Evolutionary conservation across 2,329 filamentous ascomycete species (phyloP), one percentile per base, ranked within the genome.

Genomic region (Colletotrichum lindemuthianum): DNA sequence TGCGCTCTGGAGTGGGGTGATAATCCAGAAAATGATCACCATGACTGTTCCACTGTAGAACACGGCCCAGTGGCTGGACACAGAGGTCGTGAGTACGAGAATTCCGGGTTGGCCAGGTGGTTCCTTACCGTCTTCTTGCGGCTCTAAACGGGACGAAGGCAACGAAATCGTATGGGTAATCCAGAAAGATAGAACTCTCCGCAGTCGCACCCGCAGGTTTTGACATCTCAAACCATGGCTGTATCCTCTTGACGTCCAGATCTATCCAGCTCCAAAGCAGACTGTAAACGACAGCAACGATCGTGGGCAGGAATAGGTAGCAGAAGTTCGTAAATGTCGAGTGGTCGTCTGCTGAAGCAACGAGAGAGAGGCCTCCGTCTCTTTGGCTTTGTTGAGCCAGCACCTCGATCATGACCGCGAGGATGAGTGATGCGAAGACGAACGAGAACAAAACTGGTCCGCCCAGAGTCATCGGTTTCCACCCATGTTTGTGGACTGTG

Each of bases 251-350:
- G 0, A 80, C 75, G 40, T 90, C 85, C 0, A 89, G 70, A 54
- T 90, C 87, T 0, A 88, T 78, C 85, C 86, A 88, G 3, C 77
- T 80, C 86, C 86, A 89, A 0, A 83, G 49, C 1, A 88, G 77
- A 43, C 85, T 84, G 66, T 86, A 89, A 0, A 84, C 7, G 0
- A 89, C 81, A 0, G 86, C 81, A 0, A 88, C 54, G 0, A 88
- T 76, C 0, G 82, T 89, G 0, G 87, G 86, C 0, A 82, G 67
- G 50, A 86, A 88, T 0, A 82, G 69, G n/a, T 85, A 87, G 0
- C 72, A 59, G 5, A 85, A 79, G 0, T 68, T 77, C 0, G 72
- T 72, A 1, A 68, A 65, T 0, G 73, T n/a, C n/a, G n/a, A n/a
- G n/a, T n/a, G n/a, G n/a, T n/a, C n/a, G n/a, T n/a, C n/a, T n/a